Evolutionary conservation across 495 filamentous ascomycete genomes (phyloP), one percentile per base, ranked within the genome.

Genomic region (Penicillium robsamsonii): DNA sequence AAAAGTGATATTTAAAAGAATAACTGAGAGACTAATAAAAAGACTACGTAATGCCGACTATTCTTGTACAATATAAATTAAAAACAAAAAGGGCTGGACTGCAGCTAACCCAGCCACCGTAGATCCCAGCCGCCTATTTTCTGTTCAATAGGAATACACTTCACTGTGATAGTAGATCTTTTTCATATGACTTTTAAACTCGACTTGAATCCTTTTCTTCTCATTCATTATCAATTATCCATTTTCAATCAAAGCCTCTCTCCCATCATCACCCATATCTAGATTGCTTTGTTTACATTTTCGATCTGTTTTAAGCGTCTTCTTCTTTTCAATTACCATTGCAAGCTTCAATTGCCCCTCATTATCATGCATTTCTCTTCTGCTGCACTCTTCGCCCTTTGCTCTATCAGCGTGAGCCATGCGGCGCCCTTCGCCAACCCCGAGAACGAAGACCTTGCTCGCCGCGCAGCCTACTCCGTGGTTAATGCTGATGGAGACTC

Each of bases 401-500:
- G 68, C 38, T 59, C 65, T 25, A 22, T 75, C 42, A 55, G 66
- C 50, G 60, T 63, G 18, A 50, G 67, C 27, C 69, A 66, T 12
- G 72, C 72, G 24, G 61, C 72, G 3, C 75, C 75, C 8, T 44
- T 78, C 30, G 44, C 68, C 59, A 68, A 63, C 43, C 50, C 62
- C 9, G 62, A 61, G 13, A 59, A 66, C 24, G 62, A 64, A 10
- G 66, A 65, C 41, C 42, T 75, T 13, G 51, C 57, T 52, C 71
- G 70, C 56, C 62, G 72, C 57, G 60, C 65, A 29, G 58, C 63
- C 20, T 82, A 82, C 58, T 66, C 72, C 6, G 71, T 82, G 29
- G 79, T 81, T 53, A 77, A 79, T 52, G 79, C 81, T 20, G 77
- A 70, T 33, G 75, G 73, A 27, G 63, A 68, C 2, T 20, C 27